Percentiles rank a stretch among this genome's conserved stretches.
These are phyloP conservation scores for Solanum ossicruentum DNA, from an alignment of 257 asterid genomes.

Conservation along the genomic window DNA sequence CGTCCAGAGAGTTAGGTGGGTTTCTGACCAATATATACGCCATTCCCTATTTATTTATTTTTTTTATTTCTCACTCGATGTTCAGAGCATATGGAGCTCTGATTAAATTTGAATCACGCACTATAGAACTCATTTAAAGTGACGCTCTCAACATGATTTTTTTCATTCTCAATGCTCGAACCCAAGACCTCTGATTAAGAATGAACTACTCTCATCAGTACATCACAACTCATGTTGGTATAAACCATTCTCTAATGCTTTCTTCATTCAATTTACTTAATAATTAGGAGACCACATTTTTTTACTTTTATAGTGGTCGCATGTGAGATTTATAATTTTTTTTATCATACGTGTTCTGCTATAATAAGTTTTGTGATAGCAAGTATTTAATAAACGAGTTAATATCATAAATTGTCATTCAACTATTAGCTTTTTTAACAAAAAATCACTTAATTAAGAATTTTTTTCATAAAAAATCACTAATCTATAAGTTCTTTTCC, in stretches of 20 bases:
- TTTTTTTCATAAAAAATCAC: too few relatives aligned
- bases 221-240: neutral
- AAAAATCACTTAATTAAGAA: too few relatives aligned
- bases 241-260: neutral
- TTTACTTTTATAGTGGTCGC: neutral
- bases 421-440: too few relatives aligned
- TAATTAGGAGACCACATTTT: neutral
- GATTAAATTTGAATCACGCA: too few relatives aligned
- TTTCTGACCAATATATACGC: neutral
- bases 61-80: too few relatives aligned
- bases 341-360: neutral
- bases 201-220: too few relatives aligned
- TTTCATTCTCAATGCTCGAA: too few relatives aligned
- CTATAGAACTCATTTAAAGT: fast-evolving
- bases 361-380: neutral
- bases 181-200: too few relatives aligned
- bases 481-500: too few relatives aligned
- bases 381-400: neutral
- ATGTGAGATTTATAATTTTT: neutral
- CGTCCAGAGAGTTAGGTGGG: neutral
- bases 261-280: neutral
- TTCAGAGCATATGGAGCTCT: too few relatives aligned
- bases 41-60: neutral
- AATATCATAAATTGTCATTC: too few relatives aligned
- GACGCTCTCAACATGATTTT: fast-evolving